These are phyloP conservation scores for Suhomyces pyralidae DNA, from an alignment of 805 yeast species.

Conservation along the genomic window DNA sequence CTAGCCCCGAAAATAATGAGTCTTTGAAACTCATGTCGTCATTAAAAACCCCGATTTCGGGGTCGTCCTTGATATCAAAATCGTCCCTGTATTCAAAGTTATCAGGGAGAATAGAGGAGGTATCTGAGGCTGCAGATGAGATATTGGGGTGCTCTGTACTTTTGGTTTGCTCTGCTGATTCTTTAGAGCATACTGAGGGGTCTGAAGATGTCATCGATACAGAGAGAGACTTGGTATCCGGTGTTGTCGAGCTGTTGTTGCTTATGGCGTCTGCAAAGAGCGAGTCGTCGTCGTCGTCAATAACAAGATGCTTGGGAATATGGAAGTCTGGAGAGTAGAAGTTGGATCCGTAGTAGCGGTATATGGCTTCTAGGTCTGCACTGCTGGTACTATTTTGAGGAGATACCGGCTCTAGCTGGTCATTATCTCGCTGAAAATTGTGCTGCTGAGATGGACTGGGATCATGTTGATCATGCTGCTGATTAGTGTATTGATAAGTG, in stretches of 20 bases:
- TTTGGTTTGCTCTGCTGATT: background rate
- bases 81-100: background rate
- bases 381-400: background rate
- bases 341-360: background rate
- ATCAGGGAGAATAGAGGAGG: conserved; percentile 2
- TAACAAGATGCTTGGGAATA: conserved; percentile 5
- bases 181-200: background rate
- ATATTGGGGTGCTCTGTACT: background rate
- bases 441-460: background rate
- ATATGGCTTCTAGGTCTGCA: conserved; percentile 2
- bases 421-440: background rate
- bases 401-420: background rate
- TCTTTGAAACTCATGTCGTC: conserved; percentile 4
- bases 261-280: conserved; percentile 12
- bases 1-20: conserved; percentile 3
- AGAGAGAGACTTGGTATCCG: background rate
- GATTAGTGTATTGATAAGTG: background rate
- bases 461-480: background rate
- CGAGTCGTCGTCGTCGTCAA: conserved; percentile 14
- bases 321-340: background rate
- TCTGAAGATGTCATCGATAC: background rate
- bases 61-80: background rate
- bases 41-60: background rate
- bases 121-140: background rate
- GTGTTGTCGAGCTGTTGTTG: background rate